phyloP scores from a whole-genome alignment of 441 rosid genomes.

The Rhodomyrtus psidioides region DNA sequence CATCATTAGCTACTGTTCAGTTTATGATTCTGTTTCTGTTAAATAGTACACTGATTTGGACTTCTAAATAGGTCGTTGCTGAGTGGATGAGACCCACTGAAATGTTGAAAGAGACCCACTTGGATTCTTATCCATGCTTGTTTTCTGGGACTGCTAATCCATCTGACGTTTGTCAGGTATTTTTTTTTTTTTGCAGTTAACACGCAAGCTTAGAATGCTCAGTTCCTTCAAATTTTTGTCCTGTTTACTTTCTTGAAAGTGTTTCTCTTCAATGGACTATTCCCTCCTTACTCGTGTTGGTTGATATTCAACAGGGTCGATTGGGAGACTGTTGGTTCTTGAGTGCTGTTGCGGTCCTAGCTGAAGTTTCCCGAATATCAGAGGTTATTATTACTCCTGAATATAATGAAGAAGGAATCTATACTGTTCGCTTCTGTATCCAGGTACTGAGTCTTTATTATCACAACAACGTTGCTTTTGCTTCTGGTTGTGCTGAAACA shows the following conservation, averaged over 20 bases:
- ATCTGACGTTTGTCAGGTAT: constrained; percentile 99
- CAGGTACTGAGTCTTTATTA: constrained; percentile 52
- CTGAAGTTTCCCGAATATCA: constrained; percentile 93
- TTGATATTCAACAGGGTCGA: constrained; percentile 61
- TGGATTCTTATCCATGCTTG: constrained; percentile 71
- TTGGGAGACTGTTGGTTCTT: constrained; percentile 99
- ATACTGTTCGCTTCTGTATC: constrained; percentile 99
- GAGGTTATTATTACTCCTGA: constrained; percentile 98
- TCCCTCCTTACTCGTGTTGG: neutral
- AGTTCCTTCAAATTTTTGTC: neutral
- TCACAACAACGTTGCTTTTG: neutral
- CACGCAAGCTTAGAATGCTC: neutral
- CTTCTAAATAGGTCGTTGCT: constrained; percentile 69
- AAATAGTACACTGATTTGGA: neutral
- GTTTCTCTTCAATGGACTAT: neutral
- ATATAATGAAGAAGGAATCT: constrained; percentile 99
- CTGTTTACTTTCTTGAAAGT: neutral
- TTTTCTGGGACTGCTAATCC: constrained; percentile 94
- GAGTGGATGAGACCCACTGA: constrained; percentile 98
- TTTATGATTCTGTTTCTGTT: neutral
- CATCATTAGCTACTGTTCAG: neutral
- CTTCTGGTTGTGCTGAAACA: neutral
- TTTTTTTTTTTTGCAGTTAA: neutral
- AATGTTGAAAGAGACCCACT: constrained; percentile 57
- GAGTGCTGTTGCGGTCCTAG: constrained; percentile 95